phyloP scores from a whole-genome alignment of 2,329 filamentous ascomycete species.

The Ceratocystis papillata region DNA sequence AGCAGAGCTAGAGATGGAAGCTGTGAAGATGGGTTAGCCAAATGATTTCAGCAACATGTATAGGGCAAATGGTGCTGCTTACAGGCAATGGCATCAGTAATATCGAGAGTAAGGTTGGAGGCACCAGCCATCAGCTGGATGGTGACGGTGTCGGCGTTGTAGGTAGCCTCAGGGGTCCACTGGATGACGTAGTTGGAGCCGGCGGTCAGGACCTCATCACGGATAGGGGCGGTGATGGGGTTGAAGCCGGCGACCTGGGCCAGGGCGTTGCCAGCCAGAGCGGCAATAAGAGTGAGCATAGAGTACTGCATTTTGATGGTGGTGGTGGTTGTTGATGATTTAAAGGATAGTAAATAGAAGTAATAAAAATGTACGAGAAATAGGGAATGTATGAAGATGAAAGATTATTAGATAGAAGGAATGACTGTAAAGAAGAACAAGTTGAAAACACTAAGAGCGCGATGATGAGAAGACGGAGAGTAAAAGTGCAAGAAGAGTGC shows the following conservation, averaged over 20 bases:
- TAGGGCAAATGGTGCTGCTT: slow-evolving; percentile 30
- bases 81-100: slow-evolving; percentile 37
- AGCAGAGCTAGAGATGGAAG: slow-evolving; percentile 37
- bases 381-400: slow-evolving; percentile 10
- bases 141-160: slow-evolving; percentile 37
- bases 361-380: slow-evolving; percentile 10
- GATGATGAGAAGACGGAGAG: slow-evolving; percentile 21
- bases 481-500: slow-evolving; percentile 10
- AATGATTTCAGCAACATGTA: neutral
- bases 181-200: slow-evolving; percentile 42
- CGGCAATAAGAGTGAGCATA: slow-evolving; percentile 33
- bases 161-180: slow-evolving; percentile 38
- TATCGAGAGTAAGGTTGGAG: slow-evolving; percentile 35
- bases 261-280: slow-evolving; percentile 41
- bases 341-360: neutral
- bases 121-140: slow-evolving; percentile 47
- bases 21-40: slow-evolving; percentile 30
- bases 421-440: slow-evolving; percentile 20
- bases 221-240: slow-evolving; percentile 39
- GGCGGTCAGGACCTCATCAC: slow-evolving; percentile 37
- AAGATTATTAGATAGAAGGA: slow-evolving; percentile 18
- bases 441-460: slow-evolving; percentile 18
- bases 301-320: slow-evolving; percentile 46
- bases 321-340: slow-evolving; percentile 23
- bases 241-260: slow-evolving; percentile 50